Conservation (phyloP, 2,329 filamentous ascomycete genomes). For the Penicillium sclerotigenum region DNA sequence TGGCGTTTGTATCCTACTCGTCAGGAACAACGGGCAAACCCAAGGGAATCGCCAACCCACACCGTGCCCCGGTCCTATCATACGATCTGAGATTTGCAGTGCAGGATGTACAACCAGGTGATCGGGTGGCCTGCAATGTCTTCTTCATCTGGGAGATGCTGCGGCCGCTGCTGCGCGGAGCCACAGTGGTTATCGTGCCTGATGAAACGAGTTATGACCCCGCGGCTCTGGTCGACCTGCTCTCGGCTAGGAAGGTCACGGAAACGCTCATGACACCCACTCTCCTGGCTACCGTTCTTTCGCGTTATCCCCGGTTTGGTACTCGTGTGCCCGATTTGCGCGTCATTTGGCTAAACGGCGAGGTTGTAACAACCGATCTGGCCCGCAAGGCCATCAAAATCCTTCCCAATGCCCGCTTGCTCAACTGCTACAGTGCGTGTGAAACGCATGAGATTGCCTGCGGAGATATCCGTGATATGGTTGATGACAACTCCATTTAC, state of each 20-base stretch:
- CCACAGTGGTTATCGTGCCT: constrained; percentile 70
- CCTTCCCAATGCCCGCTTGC: constrained; percentile 65
- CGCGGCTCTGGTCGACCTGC: constrained; percentile 66
- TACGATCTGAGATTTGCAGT: constrained; percentile 70
- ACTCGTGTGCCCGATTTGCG: constrained; percentile 62
- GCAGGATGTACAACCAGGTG: constrained; percentile 66
- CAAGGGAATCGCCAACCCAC: constrained; percentile 79
- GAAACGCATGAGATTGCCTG: constrained; percentile 79
- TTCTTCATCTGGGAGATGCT: constrained; percentile 86
- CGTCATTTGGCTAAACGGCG: constrained; percentile 76
- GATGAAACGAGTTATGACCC: constrained; percentile 78
- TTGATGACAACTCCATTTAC: constrained; percentile 62
- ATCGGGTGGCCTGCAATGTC: constrained; percentile 81
- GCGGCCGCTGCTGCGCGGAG: constrained; percentile 70
- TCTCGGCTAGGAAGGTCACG: constrained; percentile 64
- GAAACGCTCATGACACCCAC: constrained; percentile 84
- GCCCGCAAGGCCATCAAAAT: constrained; percentile 65
- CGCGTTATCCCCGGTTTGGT: constrained; percentile 64
- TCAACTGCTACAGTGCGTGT: constrained; percentile 79
- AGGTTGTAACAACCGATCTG: constrained; percentile 76
- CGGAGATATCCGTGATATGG: constrained; percentile 68
- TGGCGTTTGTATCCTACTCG: constrained; percentile 78
- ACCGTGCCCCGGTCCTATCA: constrained; percentile 69
- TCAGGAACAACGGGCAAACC: constrained; percentile 74
- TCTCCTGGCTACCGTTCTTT: constrained; percentile 69